These are phyloP conservation scores for Quercus variabilis DNA, from an alignment of 306 rosid species.

Conservation along the genomic window DNA sequence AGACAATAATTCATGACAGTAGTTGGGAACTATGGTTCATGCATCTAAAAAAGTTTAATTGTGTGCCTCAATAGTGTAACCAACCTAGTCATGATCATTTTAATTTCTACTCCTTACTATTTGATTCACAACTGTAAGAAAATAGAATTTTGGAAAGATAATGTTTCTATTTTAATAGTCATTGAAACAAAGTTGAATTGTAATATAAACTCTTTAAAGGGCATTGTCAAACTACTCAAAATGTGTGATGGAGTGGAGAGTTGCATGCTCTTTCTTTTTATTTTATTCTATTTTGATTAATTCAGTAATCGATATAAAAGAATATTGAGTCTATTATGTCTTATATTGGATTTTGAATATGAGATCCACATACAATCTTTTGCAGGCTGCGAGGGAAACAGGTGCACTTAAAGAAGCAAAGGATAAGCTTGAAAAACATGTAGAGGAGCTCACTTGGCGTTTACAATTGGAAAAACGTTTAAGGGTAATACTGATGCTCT, in stretches of 20 bases:
- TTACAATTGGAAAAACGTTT: constrained; percentile 82
- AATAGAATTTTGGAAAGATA: not conserved
- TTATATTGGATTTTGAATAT: constrained; percentile 5
- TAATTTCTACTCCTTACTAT: not conserved
- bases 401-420: constrained; percentile 90
- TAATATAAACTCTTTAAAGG: not conserved
- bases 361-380: constrained; percentile 26
- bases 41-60: not conserved
- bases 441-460: constrained; percentile 91
- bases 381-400: constrained; percentile 83
- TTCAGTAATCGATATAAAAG: not conserved
- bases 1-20: not conserved
- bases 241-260: not conserved
- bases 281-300: not conserved
- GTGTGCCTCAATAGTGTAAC: not conserved
- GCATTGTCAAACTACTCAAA: not conserved
- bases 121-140: not conserved
- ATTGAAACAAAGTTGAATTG: not conserved
- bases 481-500: constrained; percentile 52
- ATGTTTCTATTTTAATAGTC: not conserved
- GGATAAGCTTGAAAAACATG: constrained; percentile 75
- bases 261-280: not conserved
- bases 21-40: not conserved
- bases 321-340: not conserved
- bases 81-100: not conserved